Conservation (phyloP, 2,329 filamentous ascomycete species). For the Onygenales sp. region DNA sequence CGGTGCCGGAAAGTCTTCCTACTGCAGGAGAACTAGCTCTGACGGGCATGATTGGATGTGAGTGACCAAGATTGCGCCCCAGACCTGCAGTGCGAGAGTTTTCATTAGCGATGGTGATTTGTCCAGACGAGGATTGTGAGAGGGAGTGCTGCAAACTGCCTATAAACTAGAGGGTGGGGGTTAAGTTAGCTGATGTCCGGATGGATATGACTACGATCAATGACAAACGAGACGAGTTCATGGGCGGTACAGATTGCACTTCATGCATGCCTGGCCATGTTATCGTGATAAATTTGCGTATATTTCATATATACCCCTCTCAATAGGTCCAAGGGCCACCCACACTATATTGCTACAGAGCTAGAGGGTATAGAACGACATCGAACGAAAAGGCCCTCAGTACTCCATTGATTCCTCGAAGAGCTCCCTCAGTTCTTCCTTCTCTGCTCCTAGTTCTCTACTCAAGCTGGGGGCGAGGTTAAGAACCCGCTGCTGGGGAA, state of each 20-base stretch:
- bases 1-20: too few species aligned
- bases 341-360: too few species aligned
- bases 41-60: background rate
- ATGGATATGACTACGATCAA: too few species aligned
- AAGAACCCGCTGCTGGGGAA: conserved; percentile 82
- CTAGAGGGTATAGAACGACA: background rate
- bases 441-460: conserved; percentile 59
- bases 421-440: conserved; percentile 58
- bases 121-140: background rate
- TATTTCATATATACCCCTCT: too few species aligned
- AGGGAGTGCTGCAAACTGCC: background rate
- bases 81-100: background rate
- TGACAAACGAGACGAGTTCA: too few species aligned
- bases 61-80: background rate
- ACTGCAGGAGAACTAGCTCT: background rate
- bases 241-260: too few species aligned
- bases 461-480: conserved; percentile 80
- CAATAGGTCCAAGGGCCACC: too few species aligned
- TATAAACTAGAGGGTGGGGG: background rate
- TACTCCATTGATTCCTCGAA: conserved; percentile 56
- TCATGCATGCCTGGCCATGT: too few species aligned
- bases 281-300: too few species aligned
- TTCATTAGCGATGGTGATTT: background rate
- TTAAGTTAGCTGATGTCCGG: background rate
- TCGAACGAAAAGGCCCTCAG: conserved; percentile 20